phyloP scores from a whole-genome alignment of 495 filamentous ascomycete genomes.

The Cercophora newfieldiana region DNA sequence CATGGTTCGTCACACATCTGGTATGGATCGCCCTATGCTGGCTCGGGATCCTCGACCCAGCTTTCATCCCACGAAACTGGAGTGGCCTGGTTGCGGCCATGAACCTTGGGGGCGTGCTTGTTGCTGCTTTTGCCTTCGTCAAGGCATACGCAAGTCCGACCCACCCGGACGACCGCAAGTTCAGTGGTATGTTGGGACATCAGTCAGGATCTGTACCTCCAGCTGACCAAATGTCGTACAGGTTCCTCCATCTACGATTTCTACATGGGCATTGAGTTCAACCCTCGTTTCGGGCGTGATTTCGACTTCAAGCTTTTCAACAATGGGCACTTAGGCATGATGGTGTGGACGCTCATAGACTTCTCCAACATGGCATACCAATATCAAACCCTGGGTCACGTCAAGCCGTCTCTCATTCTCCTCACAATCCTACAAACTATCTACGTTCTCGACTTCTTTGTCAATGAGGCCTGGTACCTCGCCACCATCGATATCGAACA shows the following conservation, averaged over 20 bases:
- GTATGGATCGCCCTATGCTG: constrained; percentile 26
- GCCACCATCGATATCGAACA: constrained; percentile 53
- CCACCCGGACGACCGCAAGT: constrained; percentile 44
- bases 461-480: constrained; percentile 54
- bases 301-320: constrained; percentile 55
- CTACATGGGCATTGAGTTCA: constrained; percentile 51
- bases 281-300: constrained; percentile 47
- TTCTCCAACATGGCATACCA: constrained; percentile 50
- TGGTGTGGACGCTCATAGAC: constrained; percentile 37
- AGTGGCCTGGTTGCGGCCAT: constrained; percentile 40
- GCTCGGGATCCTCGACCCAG: constrained; percentile 38
- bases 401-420: constrained; percentile 48
- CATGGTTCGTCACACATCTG: constrained; percentile 44
- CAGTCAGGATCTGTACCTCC: background rate
- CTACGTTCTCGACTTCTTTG: constrained; percentile 54
- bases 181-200: constrained; percentile 39
- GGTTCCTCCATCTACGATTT: constrained; percentile 47
- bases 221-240: constrained; percentile 17
- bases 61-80: constrained; percentile 47
- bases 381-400: constrained; percentile 43
- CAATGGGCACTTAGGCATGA: constrained; percentile 47
- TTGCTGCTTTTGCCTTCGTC: constrained; percentile 38
- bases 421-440: constrained; percentile 46
- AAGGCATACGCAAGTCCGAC: constrained; percentile 45
- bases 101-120: constrained; percentile 43